A percentile compares a stretch with the other conserved stretches of the same genome.
phyloP scores from a whole-genome alignment of 345 rosid species.

The Sapria himalayana region DNA sequence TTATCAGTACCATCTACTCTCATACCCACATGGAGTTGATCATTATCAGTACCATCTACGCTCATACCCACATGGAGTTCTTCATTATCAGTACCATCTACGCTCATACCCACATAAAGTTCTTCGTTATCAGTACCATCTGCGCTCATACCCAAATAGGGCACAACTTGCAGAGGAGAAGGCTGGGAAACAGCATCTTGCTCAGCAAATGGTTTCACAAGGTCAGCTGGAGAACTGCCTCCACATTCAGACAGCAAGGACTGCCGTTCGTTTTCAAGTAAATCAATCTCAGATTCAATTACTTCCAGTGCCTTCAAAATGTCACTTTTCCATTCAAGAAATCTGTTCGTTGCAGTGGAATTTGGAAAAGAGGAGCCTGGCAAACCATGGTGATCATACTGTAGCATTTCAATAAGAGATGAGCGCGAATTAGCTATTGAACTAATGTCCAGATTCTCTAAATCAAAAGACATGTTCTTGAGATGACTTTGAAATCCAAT shows the following conservation, averaged over 20 bases:
- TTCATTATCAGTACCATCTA: constrained; percentile 19
- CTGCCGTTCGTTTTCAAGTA: constrained; percentile 57
- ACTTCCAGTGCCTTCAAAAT: constrained; percentile 46
- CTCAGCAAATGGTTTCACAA: constrained; percentile 12
- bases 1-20: constrained; percentile 50
- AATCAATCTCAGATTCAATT: constrained; percentile 79
- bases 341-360: constrained; percentile 33
- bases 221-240: constrained; percentile 11
- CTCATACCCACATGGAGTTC: constrained; percentile 17
- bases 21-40: constrained; percentile 16
- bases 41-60: constrained; percentile 40
- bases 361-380: constrained; percentile 39
- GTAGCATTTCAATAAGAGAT: constrained; percentile 47
- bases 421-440: constrained; percentile 34
- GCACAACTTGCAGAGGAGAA: constrained; percentile 24
- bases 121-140: constrained; percentile 19
- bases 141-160: constrained; percentile 12
- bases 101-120: constrained; percentile 12
- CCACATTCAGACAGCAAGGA: constrained; percentile 22
- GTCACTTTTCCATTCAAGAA: constrained; percentile 44
- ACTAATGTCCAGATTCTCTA: constrained; percentile 45
- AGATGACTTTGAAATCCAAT: constrained; percentile 28
- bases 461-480: constrained; percentile 32
- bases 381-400: constrained; percentile 28
- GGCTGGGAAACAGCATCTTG: constrained; percentile 18